A percentile compares a stretch with the other conserved stretches of the same genome.
Evolutionary conservation across 129 eudicot species (phyloP).

Genomic region (Tanacetum coccineum): DNA sequence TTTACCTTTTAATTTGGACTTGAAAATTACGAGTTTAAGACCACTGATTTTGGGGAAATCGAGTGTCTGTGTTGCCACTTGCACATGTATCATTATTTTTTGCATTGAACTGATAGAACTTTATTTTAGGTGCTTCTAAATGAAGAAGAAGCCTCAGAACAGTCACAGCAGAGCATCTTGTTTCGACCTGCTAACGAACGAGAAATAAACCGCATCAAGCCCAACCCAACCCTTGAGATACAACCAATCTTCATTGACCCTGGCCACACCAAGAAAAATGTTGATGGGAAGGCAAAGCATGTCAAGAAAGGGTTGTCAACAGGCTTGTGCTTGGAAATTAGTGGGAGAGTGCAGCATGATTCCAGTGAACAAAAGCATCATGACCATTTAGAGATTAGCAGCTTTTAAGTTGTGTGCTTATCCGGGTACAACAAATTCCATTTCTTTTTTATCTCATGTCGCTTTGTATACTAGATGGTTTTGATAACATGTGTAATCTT

Average conservation of each 20-base stretch:
- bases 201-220: conserved; percentile 71
- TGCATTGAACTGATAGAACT: conserved; percentile 1
- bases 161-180: conserved; percentile 49
- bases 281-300: conserved; percentile 28
- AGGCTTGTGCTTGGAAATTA: conserved; percentile 85
- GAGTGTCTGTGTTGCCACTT: background rate
- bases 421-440: background rate
- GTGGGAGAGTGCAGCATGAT: conserved; percentile 94
- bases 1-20: background rate
- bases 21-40: background rate
- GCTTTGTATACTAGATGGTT: background rate
- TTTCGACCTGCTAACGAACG: conserved; percentile 60
- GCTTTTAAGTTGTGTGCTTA: conserved; percentile 11
- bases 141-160: conserved; percentile 75
- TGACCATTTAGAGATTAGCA: conserved; percentile 32
- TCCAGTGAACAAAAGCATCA: conserved; percentile 39
- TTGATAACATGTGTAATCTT: background rate
- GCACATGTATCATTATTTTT: background rate
- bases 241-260: conserved; percentile 87
- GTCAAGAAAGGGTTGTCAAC: conserved; percentile 41
- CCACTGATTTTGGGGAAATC: background rate
- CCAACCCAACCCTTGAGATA: conserved; percentile 70
- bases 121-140: conserved; percentile 65
- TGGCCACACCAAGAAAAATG: conserved; percentile 50
- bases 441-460: background rate